phyloP scores from a whole-genome alignment of 2,329 filamentous ascomycete genomes.

The Trichophyton rubrum region DNA sequence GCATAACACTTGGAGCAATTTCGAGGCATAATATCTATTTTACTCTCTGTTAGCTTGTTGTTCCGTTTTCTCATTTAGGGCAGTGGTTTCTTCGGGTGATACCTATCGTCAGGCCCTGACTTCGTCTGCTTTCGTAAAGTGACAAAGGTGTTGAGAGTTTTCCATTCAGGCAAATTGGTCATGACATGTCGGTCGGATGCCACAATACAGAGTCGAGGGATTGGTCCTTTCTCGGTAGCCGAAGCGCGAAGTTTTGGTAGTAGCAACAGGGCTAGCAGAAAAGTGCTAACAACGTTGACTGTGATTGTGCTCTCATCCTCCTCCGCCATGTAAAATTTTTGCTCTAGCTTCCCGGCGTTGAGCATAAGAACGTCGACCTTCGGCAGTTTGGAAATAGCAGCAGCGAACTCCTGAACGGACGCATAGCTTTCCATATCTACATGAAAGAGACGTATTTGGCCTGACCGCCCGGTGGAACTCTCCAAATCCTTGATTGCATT shows the following conservation, averaged over 20 bases:
- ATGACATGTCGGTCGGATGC: neutral
- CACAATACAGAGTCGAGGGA: neutral
- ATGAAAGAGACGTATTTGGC: conserved; percentile 19
- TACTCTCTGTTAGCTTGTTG: neutral
- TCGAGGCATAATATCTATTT: neutral
- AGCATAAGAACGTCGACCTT: conserved; percentile 27
- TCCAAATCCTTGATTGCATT: conserved; percentile 29
- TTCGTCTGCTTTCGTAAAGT: neutral
- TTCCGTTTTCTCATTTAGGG: neutral
- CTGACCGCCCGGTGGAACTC: conserved; percentile 9
- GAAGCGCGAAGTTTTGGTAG: conserved; percentile 27
- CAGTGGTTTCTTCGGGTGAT: neutral
- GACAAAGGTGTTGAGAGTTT: neutral
- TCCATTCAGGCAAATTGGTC: neutral
- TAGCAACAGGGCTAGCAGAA: conserved; percentile 21
- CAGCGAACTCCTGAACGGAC: conserved; percentile 24
- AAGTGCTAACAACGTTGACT: conserved; percentile 30
- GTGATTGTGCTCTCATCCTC: conserved; percentile 32
- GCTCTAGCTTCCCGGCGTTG: conserved; percentile 27
- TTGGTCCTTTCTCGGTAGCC: conserved; percentile 5
- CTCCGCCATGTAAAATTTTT: conserved; percentile 16
- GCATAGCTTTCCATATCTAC: conserved; percentile 20
- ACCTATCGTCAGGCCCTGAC: neutral
- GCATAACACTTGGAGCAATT: neutral
- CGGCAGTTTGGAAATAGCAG: conserved; percentile 9